Evolutionary conservation across 768 basidiomycete genomes (phyloP).

Genomic region (Tylopilus rubrobrunneus): DNA sequence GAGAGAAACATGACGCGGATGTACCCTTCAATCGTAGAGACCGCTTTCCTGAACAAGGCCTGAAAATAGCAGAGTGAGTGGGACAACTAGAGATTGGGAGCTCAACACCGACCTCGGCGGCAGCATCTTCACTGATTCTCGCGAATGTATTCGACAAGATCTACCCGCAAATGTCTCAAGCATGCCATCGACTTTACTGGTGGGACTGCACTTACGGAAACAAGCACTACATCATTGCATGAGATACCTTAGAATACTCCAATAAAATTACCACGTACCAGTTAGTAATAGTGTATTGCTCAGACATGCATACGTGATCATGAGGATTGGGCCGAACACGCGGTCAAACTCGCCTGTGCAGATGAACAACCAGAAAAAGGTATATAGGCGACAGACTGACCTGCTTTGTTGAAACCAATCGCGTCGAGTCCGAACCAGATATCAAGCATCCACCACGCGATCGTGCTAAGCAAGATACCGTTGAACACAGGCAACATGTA

Average conservation of each 20-base stretch:
- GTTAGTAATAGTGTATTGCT: constrained; percentile 92
- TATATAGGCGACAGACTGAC: constrained; percentile 41
- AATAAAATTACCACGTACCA: constrained; percentile 41
- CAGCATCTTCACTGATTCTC: constrained; percentile 88
- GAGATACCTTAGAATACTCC: not conserved
- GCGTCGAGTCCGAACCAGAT: constrained; percentile 96
- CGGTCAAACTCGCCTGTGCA: constrained; percentile 71
- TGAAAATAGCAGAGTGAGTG: constrained; percentile 27
- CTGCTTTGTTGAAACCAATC: constrained; percentile 76
- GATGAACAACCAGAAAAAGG: constrained; percentile 2
- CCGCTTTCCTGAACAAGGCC: constrained; percentile 95
- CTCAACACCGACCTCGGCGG: constrained; percentile 63
- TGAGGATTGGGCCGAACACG: constrained; percentile 85
- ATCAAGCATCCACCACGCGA: constrained; percentile 95
- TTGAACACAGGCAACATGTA: not conserved
- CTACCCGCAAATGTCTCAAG: constrained; percentile 37
- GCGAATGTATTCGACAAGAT: constrained; percentile 96
- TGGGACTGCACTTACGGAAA: constrained; percentile 52
- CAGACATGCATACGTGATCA: constrained; percentile 87
- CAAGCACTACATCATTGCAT: constrained; percentile 51
- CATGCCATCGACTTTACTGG: not conserved
- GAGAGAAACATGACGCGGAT: constrained; percentile 2
- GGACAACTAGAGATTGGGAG: not conserved
- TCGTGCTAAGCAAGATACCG: constrained; percentile 39
- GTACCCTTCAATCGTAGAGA: constrained; percentile 91